Evolutionary conservation across 129 eudicot species (phyloP).

Genomic region (Lonicera japonica): DNA sequence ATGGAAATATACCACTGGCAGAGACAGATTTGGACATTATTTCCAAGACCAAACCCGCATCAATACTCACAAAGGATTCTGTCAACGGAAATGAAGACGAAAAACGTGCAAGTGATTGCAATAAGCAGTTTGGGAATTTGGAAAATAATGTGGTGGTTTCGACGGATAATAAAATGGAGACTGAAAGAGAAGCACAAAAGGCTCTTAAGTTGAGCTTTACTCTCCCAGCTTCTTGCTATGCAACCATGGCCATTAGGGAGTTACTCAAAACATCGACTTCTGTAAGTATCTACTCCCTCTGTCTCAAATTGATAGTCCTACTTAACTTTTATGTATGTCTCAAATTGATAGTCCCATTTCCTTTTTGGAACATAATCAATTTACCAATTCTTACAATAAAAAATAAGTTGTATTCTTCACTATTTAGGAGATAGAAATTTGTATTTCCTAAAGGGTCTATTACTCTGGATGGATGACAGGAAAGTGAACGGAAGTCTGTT

Average conservation of each 20-base stretch:
- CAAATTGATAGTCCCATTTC: no score
- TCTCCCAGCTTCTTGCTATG: slow-evolving; percentile 88
- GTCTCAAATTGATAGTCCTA: background rate
- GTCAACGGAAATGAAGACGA: slow-evolving; percentile 19
- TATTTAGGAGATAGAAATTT: background rate
- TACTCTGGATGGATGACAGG: no score
- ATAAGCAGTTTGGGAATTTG: slow-evolving; percentile 3
- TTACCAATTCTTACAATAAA: background rate
- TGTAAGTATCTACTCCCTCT: slow-evolving; percentile 34
- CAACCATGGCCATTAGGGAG: slow-evolving; percentile 97
- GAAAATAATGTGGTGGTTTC: slow-evolving; percentile 19
- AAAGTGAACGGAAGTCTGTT: no score
- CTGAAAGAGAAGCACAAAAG: slow-evolving; percentile 35
- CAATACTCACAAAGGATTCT: background rate
- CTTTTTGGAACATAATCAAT: background rate
- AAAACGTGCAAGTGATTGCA: slow-evolving; percentile 4
- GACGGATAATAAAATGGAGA: no score
- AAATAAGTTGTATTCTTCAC: background rate
- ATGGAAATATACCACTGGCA: slow-evolving; percentile 63
- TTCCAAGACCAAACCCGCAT: slow-evolving; percentile 22
- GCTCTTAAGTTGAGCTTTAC: slow-evolving; percentile 84
- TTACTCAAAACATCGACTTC: slow-evolving; percentile 90
- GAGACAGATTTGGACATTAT: slow-evolving; percentile 67
- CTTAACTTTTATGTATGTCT: no score
- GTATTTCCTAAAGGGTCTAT: background rate